A percentile compares a stretch with the other conserved stretches of the same genome.
phyloP scores from a whole-genome alignment of 305 asterid species.

The Solanum aculeatissimum region DNA sequence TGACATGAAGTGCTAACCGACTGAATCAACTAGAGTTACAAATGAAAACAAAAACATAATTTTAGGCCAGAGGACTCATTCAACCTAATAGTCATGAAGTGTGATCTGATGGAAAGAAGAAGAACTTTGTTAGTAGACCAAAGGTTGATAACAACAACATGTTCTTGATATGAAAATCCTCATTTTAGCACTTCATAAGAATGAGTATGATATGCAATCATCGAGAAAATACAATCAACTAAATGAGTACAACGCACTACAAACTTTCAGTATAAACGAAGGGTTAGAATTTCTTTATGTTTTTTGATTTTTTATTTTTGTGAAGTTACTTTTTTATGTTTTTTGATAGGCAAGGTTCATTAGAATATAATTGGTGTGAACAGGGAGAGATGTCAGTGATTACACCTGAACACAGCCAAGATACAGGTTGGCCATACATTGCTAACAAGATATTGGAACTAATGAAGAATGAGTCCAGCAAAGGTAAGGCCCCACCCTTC shows the following conservation, averaged over 20 bases:
- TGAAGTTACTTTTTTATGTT: neutral
- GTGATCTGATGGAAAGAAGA: neutral
- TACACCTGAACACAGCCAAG: neutral
- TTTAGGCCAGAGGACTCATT: neutral
- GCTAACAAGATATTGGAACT: neutral
- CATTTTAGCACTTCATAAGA: neutral
- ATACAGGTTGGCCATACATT: neutral
- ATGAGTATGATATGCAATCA: neutral
- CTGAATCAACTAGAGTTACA: neutral
- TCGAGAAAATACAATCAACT: neutral
- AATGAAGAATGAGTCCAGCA: neutral
- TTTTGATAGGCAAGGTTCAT: neutral
- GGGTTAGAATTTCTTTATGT: neutral
- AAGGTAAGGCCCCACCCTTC: neutral
- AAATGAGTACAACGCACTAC: neutral
- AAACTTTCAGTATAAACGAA: neutral
- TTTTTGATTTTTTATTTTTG: neutral
- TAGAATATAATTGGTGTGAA: neutral
- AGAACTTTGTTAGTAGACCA: neutral
- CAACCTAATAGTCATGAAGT: neutral
- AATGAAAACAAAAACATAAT: neutral
- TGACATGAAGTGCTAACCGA: neutral
- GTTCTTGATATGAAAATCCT: neutral
- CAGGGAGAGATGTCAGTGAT: neutral
- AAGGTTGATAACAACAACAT: neutral